Evolutionary conservation across 176 grass and related monocot genomes (phyloP).

Genomic region (Areca catechu): DNA sequence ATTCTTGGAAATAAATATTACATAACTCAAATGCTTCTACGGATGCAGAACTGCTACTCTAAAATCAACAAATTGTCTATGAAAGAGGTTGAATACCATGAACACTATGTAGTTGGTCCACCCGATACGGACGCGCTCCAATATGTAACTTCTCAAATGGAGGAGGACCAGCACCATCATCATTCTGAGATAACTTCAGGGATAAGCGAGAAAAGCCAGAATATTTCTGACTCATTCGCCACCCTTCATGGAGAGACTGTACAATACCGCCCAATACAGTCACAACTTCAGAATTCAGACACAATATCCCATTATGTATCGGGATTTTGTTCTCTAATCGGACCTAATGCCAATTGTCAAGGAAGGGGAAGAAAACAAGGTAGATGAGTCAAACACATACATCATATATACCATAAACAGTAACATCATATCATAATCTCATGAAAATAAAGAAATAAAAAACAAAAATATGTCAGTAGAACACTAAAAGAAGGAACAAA

Average conservation of each 20-base stretch:
- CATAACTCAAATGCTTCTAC: too few relatives aligned
- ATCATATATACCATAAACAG: too few relatives aligned
- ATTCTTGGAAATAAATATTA: too few relatives aligned
- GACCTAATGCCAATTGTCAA: conserved; percentile 28
- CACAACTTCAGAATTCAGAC: conserved; percentile 52
- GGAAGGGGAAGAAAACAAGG: neutral
- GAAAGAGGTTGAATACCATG: conserved; percentile 29
- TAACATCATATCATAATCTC: too few relatives aligned
- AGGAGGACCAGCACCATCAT: conserved; percentile 62
- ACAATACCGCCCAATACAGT: conserved; percentile 55
- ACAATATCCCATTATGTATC: conserved; percentile 64
- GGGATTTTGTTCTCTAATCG: conserved; percentile 59
- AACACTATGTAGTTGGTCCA: conserved; percentile 22
- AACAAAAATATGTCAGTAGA: too few relatives aligned
- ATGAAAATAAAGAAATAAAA: too few relatives aligned
- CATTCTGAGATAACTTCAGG: conserved; percentile 45
- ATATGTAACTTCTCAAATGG: conserved; percentile 80
- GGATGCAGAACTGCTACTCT: too few relatives aligned
- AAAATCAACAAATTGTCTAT: too few relatives aligned
- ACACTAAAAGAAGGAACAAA: too few relatives aligned
- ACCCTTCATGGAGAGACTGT: conserved; percentile 72
- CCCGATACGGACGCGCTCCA: conserved; percentile 15
- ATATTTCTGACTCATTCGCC: conserved; percentile 85
- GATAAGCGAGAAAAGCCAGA: conserved; percentile 47
- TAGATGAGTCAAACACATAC: too few relatives aligned